Evolutionary conservation across 108 stramenopile genomes (phyloP), one percentile per base, ranked within the genome.

Genomic region (Stephanodiscus minutulus): DNA sequence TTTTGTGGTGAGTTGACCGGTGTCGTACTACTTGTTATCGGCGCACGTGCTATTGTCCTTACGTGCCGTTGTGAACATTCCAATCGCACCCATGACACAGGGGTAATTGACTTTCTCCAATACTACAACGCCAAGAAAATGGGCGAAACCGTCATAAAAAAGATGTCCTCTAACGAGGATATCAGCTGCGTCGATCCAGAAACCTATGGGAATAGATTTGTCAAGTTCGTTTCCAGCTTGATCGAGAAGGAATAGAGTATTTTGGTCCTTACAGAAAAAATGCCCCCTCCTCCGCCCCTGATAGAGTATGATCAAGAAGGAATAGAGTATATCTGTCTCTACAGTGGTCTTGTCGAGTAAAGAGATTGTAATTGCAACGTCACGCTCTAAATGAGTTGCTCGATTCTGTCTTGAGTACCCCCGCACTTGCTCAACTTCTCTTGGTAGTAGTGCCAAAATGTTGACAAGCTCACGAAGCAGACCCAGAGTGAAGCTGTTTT

Each of bases 31-130:
- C 4, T 54, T 52, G 10, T 48, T 3, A 17, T 18, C 13, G 13
- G 7, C 17, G 17, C 66, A 3, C 44, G 21, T 27, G 13, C 60
- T 60, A 18, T 28, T 17, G 17, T 17, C 44, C 12, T 35, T 22
- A 8, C 46, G 9, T 41, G 7, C n/a, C 11, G 24, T 41, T 25
- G 24, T 21, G 2, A 17, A 0, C 28, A 36, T 61, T 63, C 7
- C 18, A 0, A 17, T 10, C 25, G 17, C 46, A 27, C 41, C 25
- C 47, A 27, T 43, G 39, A 15, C 10, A 54, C 46, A 75, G 92
- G 92, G 18, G 73, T 94, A 57, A 94, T 94, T 59, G 93, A 94
- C 63, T 91, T 94, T 58, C 74, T 94, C 33, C 91, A 94, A 79
- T 79, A 83, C 56, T 94, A 94, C 81, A 91, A 88, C 50, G 69